phyloP scores from a whole-genome alignment of 1,139 yeast species.

The Suhomyces taliae region DNA sequence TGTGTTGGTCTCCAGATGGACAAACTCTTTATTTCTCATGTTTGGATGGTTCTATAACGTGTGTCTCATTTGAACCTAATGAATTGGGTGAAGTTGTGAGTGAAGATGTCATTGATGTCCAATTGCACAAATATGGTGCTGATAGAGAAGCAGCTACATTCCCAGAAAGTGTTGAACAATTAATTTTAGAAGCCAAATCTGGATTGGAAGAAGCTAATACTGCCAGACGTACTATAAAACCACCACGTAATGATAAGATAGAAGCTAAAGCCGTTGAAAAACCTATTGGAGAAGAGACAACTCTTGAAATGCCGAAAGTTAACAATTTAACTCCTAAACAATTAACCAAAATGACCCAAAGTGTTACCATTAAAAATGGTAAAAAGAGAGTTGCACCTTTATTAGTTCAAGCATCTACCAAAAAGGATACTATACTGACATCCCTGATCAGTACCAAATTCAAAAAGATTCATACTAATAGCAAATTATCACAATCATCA shows the following conservation, averaged over 20 bases:
- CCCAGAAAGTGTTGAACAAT: conserved; percentile 84
- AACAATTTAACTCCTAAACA: conserved; percentile 18
- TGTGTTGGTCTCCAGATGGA: conserved; percentile 82
- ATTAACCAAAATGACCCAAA: conserved; percentile 23
- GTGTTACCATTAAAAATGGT: conserved; percentile 69
- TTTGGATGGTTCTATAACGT: conserved; percentile 79
- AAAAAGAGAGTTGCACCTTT: conserved; percentile 86
- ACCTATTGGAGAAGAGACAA: conserved; percentile 7
- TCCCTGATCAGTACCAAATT: neutral
- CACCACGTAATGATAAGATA: conserved; percentile 2
- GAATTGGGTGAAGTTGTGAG: conserved; percentile 80
- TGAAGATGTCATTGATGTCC: conserved; percentile 61
- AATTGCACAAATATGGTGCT: conserved; percentile 81
- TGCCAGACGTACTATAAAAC: neutral
- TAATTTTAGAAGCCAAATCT: conserved; percentile 67
- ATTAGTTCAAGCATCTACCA: conserved; percentile 56
- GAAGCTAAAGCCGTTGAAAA: conserved; percentile 8
- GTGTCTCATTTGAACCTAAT: conserved; percentile 61
- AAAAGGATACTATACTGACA: conserved; percentile 10
- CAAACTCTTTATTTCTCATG: conserved; percentile 69
- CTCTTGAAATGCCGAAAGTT: conserved; percentile 9
- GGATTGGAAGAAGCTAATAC: conserved; percentile 9
- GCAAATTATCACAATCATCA: conserved; percentile 42
- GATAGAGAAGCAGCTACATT: conserved; percentile 80
- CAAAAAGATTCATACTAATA: conserved; percentile 22